phyloP scores from a whole-genome alignment of 2,329 filamentous ascomycete species.

The Hypoxylon sp. region DNA sequence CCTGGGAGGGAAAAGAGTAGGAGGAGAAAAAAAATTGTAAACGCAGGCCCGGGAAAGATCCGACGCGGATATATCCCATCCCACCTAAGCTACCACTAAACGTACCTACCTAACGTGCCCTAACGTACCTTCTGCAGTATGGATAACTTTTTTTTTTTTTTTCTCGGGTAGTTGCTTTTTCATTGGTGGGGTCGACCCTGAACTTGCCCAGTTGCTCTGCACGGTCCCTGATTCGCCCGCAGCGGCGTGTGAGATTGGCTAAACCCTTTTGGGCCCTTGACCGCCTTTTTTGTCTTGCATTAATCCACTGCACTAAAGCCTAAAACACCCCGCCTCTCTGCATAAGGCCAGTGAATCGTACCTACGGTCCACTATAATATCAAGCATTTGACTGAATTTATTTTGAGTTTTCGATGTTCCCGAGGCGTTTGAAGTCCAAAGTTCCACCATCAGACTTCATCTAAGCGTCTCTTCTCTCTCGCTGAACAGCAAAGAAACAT shows the following conservation, averaged over 20 bases:
- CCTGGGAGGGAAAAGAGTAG: conserved; percentile 52
- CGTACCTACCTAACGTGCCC: conserved; percentile 13
- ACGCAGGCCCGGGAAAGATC: conserved; percentile 50
- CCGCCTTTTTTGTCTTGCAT: conserved; percentile 51
- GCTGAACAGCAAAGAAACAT: conserved; percentile 25
- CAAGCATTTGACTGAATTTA: background rate
- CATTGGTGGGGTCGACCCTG: conserved; percentile 43
- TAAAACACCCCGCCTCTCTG: conserved; percentile 29
- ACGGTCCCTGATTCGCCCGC: conserved; percentile 47
- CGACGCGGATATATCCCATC: conserved; percentile 43
- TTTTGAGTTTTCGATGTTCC: conserved; percentile 10
- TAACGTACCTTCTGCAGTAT: conserved; percentile 22
- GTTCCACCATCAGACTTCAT: conserved; percentile 1
- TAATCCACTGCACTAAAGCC: conserved; percentile 33
- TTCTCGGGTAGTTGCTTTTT: conserved; percentile 18
- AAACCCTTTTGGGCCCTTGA: conserved; percentile 46
- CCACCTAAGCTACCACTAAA: conserved; percentile 3
- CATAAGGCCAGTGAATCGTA: conserved; percentile 29
- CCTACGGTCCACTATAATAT: conserved; percentile 27
- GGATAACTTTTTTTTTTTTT: conserved; percentile 50
- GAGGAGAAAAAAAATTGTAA: conserved; percentile 49
- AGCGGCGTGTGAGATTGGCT: conserved; percentile 31
- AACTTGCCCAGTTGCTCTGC: conserved; percentile 18
- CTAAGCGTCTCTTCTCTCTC: background rate
- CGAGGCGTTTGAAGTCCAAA: conserved; percentile 7